phyloP scores from a whole-genome alignment of 2,329 filamentous ascomycete genomes.

The Volutella citrinella region DNA sequence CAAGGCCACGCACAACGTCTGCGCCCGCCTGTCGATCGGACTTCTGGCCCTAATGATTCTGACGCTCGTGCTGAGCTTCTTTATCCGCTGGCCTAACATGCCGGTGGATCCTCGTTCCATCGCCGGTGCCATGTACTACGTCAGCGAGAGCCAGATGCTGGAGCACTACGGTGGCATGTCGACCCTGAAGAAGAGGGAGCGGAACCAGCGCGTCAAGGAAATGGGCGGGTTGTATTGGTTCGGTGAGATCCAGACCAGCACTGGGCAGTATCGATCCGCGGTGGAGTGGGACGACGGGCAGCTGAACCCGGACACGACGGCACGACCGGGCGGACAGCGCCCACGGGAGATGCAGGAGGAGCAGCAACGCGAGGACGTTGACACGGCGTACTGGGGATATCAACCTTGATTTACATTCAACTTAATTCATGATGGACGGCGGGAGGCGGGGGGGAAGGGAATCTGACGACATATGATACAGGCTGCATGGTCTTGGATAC shows the following conservation, averaged over 20 bases:
- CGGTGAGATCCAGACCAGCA: constrained; percentile 18
- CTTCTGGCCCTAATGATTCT: constrained; percentile 42
- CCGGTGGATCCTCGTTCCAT: constrained; percentile 46
- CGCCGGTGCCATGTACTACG: constrained; percentile 44
- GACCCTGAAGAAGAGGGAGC: constrained; percentile 16
- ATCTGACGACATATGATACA: neutral
- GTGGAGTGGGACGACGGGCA: constrained; percentile 24
- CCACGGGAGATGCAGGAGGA: constrained; percentile 4
- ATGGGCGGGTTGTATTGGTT: constrained; percentile 22
- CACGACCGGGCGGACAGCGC: neutral
- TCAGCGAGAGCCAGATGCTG: constrained; percentile 26
- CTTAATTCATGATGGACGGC: too few relatives aligned
- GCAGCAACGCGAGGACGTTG: constrained; percentile 13
- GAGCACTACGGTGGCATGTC: constrained; percentile 21
- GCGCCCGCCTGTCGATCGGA: constrained; percentile 36
- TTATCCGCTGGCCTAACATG: constrained; percentile 42
- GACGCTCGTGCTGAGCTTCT: constrained; percentile 37
- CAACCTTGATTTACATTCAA: too few relatives aligned
- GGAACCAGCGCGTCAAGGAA: constrained; percentile 18
- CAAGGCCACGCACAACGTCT: constrained; percentile 36
- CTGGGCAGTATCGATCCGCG: constrained; percentile 18
- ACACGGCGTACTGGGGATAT: constrained; percentile 20
- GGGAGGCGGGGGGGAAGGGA: too few relatives aligned
- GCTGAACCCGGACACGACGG: constrained; percentile 6
- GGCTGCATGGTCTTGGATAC: too few relatives aligned